phyloP scores from a whole-genome alignment of 2,329 filamentous ascomycete species.

The Penicillium freii region DNA sequence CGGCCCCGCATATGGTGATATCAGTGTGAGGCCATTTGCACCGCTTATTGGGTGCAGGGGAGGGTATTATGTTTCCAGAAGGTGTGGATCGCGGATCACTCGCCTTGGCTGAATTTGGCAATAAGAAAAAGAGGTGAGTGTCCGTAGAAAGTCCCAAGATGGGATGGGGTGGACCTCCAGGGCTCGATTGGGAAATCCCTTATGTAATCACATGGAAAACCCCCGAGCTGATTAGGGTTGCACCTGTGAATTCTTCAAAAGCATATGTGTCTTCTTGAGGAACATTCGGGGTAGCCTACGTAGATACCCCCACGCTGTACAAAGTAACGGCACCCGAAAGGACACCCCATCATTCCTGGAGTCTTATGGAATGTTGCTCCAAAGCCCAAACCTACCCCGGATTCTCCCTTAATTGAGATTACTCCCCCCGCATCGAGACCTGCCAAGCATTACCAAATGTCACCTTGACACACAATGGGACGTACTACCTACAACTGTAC shows the following conservation, averaged over 20 bases:
- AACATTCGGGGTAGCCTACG: neutral
- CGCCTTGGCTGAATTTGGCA: slow-evolving; percentile 17
- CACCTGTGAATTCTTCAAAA: slow-evolving; percentile 3
- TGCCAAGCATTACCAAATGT: slow-evolving; percentile 9
- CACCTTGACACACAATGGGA: neutral
- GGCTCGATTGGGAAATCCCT: neutral
- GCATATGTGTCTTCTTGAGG: neutral
- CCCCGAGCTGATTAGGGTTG: slow-evolving; percentile 1
- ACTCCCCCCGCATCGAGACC: slow-evolving; percentile 9
- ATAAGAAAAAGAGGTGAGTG: slow-evolving; percentile 1
- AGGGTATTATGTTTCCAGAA: slow-evolving; percentile 24
- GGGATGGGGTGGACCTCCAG: neutral
- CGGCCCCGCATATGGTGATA: slow-evolving; percentile 26
- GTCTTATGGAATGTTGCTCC: slow-evolving; percentile 4
- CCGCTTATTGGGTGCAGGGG: slow-evolving; percentile 14
- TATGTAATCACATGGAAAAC: slow-evolving; percentile 9
- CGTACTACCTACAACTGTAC: neutral
- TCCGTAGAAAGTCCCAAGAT: neutral
- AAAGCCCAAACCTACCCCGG: slow-evolving; percentile 9
- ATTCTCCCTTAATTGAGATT: neutral
- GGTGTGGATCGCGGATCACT: slow-evolving; percentile 28
- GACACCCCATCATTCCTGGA: neutral
- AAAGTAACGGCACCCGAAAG: neutral
- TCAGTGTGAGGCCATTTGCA: slow-evolving; percentile 17
- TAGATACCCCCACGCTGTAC: neutral